Conservation (phyloP, 768 basidiomycete species). For the Ramaria rubella region DNA sequence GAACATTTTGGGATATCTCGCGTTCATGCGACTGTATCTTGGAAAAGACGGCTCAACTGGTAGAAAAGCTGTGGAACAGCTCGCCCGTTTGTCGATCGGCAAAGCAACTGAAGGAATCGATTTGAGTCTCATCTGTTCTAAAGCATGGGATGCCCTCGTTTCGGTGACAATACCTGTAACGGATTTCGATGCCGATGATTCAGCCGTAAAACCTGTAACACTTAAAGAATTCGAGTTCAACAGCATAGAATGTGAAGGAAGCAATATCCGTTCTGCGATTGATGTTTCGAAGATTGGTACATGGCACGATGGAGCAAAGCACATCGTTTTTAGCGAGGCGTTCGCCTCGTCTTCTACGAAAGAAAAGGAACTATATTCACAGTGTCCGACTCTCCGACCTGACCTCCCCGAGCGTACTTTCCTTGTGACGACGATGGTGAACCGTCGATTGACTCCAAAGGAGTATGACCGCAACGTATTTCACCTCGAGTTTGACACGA, state of each 20-base stretch:
- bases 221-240: constrained; percentile 65
- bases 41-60: constrained; percentile 54
- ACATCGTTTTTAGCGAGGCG: constrained; percentile 79
- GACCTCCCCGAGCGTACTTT: constrained; percentile 85
- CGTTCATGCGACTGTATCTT: constrained; percentile 80
- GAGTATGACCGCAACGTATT: constrained; percentile 99
- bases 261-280: constrained; percentile 30
- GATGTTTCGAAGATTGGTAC: constrained; percentile 59
- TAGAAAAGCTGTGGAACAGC: constrained; percentile 37
- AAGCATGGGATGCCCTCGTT: constrained; percentile 61
- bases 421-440: constrained; percentile 90
- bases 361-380: constrained; percentile 39
- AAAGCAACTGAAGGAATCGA: constrained; percentile 42
- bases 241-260: constrained; percentile 62
- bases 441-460: constrained; percentile 86
- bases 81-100: constrained; percentile 43
- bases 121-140: constrained; percentile 45
- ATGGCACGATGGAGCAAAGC: constrained; percentile 85
- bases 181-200: not conserved
- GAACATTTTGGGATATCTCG: constrained; percentile 60
- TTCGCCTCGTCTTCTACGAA: constrained; percentile 47
- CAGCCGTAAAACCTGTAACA: constrained; percentile 5
- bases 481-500: constrained; percentile 93
- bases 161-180: constrained; percentile 41
- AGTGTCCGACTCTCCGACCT: constrained; percentile 72